Conservation (phyloP, 1,139 yeast species). For the Yamadazyma pseudoaaseri region DNA sequence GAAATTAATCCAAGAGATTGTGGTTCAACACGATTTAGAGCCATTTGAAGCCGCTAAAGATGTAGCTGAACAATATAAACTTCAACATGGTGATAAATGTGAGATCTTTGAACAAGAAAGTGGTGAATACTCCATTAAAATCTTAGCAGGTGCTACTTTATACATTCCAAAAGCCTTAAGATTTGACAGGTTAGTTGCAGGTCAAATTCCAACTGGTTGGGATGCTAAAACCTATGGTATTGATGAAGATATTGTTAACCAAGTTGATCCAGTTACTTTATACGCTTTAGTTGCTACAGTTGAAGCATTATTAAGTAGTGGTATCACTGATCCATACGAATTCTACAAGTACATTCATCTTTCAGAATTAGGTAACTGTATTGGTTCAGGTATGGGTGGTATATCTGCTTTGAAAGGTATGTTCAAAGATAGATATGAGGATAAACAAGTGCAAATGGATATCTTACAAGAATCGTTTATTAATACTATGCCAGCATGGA, state of each 20-base stretch:
- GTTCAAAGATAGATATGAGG: conserved; percentile 93
- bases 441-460: conserved; percentile 93
- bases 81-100: conserved; percentile 90
- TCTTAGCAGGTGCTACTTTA: conserved; percentile 90
- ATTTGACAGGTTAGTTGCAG: conserved; percentile 96
- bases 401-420: conserved; percentile 93
- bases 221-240: conserved; percentile 93
- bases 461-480: conserved; percentile 96
- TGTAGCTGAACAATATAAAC: conserved; percentile 87
- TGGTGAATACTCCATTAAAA: conserved; percentile 88
- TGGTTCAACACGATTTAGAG: conserved; percentile 93
- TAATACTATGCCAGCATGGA: conserved; percentile 99
- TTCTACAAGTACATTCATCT: conserved; percentile 97
- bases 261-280: conserved; percentile 94
- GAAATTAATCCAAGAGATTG: conserved; percentile 90
- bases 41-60: conserved; percentile 94
- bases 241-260: conserved; percentile 85
- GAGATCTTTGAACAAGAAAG: conserved; percentile 88
- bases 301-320: conserved; percentile 90
- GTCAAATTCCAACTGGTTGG: conserved; percentile 99
- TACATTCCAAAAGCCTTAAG: conserved; percentile 93
- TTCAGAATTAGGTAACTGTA: conserved; percentile 98
- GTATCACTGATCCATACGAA: conserved; percentile 97
- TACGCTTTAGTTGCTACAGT: conserved; percentile 91
- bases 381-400: conserved; percentile 99